Evolutionary conservation across 768 basidiomycete genomes (phyloP).

Genomic region (Phaeotremella skinneri): DNA sequence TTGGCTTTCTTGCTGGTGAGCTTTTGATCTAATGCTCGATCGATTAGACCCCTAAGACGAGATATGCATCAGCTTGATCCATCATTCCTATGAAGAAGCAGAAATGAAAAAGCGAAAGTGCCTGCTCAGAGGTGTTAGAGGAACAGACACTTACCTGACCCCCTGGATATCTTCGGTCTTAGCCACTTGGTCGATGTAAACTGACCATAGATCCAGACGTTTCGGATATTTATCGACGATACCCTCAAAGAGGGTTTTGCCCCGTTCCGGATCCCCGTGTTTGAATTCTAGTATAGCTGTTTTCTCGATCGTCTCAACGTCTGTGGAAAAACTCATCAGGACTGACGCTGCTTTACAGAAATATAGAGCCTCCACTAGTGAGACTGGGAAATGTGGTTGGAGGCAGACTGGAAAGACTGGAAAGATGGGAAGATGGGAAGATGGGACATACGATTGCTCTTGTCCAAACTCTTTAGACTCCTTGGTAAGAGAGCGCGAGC

Average conservation of each 20-base stretch:
- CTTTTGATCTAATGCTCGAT: constrained; percentile 75
- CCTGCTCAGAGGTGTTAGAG: too few species aligned
- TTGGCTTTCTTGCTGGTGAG: constrained; percentile 95
- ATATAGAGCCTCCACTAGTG: too few species aligned
- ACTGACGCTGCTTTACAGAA: neutral
- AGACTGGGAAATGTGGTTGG: too few species aligned
- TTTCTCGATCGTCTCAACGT: constrained; percentile 90
- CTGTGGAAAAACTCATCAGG: constrained; percentile 54
- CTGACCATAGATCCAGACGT: constrained; percentile 89
- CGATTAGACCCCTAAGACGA: constrained; percentile 85
- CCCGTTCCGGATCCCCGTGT: constrained; percentile 87
- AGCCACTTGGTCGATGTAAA: constrained; percentile 96
- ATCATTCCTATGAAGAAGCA: neutral
- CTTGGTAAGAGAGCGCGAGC: constrained; percentile 83
- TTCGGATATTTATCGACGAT: constrained; percentile 94
- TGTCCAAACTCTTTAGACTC: constrained; percentile 83
- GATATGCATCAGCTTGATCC: constrained; percentile 5
- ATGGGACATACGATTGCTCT: constrained; percentile 76
- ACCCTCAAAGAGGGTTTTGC: constrained; percentile 93
- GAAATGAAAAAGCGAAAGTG: too few species aligned
- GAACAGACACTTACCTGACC: constrained; percentile 60
- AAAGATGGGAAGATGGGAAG: neutral
- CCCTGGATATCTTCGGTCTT: constrained; percentile 73
- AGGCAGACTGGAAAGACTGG: too few species aligned
- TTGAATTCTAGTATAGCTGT: constrained; percentile 96